Evolutionary conservation across 306 rosid genomes (phyloP).

Genomic region (Trifolium subterraneum): DNA sequence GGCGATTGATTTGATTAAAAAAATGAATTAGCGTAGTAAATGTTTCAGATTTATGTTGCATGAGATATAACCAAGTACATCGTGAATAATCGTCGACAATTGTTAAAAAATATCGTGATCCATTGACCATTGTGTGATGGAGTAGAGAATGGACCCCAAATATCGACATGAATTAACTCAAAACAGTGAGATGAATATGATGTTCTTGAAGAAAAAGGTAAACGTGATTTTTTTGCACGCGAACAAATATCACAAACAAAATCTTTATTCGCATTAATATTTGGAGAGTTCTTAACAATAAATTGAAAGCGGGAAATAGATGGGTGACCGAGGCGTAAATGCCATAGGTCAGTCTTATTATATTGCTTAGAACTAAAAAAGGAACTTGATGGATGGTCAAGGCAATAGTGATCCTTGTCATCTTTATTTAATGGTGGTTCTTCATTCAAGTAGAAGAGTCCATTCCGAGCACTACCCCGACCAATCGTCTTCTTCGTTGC

Average conservation of each 20-base stretch:
- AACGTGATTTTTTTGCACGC: neutral
- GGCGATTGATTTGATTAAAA: neutral
- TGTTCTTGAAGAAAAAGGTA: neutral
- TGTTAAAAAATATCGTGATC: neutral
- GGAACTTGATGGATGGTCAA: no score
- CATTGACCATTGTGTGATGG: neutral
- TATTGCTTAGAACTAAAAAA: no score
- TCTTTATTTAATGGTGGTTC: no score
- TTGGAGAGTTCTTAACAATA: no score
- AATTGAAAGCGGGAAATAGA: neutral
- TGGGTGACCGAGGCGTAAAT: neutral
- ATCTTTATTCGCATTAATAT: neutral
- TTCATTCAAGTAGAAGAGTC: neutral
- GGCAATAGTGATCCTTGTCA: neutral
- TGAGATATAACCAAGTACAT: no score
- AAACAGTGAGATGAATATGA: neutral
- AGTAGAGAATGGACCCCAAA: neutral
- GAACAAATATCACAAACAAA: neutral
- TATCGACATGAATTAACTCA: neutral
- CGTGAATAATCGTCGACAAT: neutral
- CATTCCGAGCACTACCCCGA: neutral
- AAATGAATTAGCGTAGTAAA: no score
- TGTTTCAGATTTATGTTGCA: no score
- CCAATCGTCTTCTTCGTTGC: neutral
- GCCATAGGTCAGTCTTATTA: no score